Base-by-base conservation (phyloP, 2,329 filamentous ascomycete genomes). In the Xylaria sp. region DNA sequence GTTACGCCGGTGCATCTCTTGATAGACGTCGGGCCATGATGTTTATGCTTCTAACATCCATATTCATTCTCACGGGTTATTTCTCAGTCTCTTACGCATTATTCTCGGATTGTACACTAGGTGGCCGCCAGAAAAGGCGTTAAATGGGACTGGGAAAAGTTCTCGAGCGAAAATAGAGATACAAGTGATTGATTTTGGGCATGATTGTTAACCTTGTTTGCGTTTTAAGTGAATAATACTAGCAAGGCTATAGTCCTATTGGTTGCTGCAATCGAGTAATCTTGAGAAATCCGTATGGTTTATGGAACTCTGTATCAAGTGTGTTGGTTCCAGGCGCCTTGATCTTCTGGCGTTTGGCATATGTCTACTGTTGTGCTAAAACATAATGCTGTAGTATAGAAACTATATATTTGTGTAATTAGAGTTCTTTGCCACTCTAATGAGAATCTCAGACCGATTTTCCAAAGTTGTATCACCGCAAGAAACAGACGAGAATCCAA, bases 71-170 rank as follows among this genome's bases (percentile, higher is more conserved):
- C 70, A 75, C 69, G 75, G 76, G 76, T 73, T 72, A 74, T 75
- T 73, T 76, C 73, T 74, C 75, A 71, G 71, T 73, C 69, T 69
- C 73, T 66, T 68, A 62, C 69, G 72, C 71, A 72, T 73, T 62
- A 73, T 73, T 74, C 69, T 73, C 68, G 71, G 70, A 67, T 73
- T 77, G 76, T 77, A 75, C 74, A 76, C 73, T 76, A 76, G 72
- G 68, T 74, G 74, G 72, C 68, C 67, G 71, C 71, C 69, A 69
- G 69, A 70, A 74, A 59, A 65, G 71, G 74, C 72, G 71, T 76
- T 71, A 71, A 60, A 67, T 70, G 71, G 72, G 72, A 71, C 72
- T 73, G 72, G 74, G 73, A 74, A 75, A 75, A 76, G 74, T 73
- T 73, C 70, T 72, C 70, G 71, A 73, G 71, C 72, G 65, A 69